Percentiles rank a stretch among this genome's conserved stretches.
These are phyloP conservation scores for Spongospora subterranea DNA, from an alignment of 208 protist genomes.

Conservation along the genomic window DNA sequence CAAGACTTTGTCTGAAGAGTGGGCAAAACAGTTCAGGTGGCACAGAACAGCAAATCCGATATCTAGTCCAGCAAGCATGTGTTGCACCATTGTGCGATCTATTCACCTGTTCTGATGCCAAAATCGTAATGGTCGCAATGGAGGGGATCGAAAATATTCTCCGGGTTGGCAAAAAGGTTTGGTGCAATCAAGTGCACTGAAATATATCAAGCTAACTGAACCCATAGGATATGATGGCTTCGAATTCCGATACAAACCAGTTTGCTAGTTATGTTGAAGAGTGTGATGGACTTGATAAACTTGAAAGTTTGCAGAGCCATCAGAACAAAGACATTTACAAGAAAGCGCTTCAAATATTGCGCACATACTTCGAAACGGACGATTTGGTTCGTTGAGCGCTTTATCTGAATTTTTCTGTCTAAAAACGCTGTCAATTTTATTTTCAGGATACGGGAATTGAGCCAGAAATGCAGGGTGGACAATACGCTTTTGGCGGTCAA, in stretches of 20 bases:
- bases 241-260: slow-evolving; percentile 67
- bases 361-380: slow-evolving; percentile 82
- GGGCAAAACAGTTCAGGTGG: slow-evolving; percentile 80
- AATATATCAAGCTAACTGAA: slow-evolving; percentile 25
- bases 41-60: slow-evolving; percentile 82
- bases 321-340: slow-evolving; percentile 91
- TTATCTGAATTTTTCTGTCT: not conserved
- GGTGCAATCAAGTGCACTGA: not conserved
- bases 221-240: slow-evolving; percentile 66
- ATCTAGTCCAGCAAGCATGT: slow-evolving; percentile 84
- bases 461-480: slow-evolving; percentile 8
- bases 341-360: slow-evolving; percentile 86
- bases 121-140: slow-evolving; percentile 88
- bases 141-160: slow-evolving; percentile 96
- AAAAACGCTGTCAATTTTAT: not conserved
- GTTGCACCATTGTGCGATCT: slow-evolving; percentile 88
- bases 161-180: slow-evolving; percentile 66
- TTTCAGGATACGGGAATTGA: not conserved
- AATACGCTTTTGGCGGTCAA: slow-evolving; percentile 43
- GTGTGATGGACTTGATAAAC: slow-evolving; percentile 87
- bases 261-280: slow-evolving; percentile 85
- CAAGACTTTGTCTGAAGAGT: no score
- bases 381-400: slow-evolving; percentile 25
- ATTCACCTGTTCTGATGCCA: slow-evolving; percentile 82
- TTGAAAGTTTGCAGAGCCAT: slow-evolving; percentile 91